phyloP scores from a whole-genome alignment of 495 filamentous ascomycete species.

The Lasiosphaeria miniovina region DNA sequence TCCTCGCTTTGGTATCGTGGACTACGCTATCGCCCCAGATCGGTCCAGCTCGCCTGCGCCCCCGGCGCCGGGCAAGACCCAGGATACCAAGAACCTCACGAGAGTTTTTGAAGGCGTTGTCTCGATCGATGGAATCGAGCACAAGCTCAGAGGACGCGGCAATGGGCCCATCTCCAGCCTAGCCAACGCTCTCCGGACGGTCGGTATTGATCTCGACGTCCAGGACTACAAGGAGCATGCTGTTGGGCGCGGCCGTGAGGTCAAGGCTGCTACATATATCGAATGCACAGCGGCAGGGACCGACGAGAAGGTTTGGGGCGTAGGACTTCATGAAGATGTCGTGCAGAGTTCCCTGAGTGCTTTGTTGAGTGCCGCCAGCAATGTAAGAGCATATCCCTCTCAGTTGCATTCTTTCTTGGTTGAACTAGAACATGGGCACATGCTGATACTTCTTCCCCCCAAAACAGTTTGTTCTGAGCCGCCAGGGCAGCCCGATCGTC shows the following conservation, averaged over 20 bases:
- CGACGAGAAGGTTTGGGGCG: constrained; percentile 81
- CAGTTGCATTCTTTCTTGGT: neutral
- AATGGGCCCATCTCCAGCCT: constrained; percentile 89
- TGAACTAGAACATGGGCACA: neutral
- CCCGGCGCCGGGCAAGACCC: constrained; percentile 62
- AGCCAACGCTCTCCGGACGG: constrained; percentile 71
- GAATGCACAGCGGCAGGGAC: constrained; percentile 75
- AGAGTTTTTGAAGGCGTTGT: constrained; percentile 86
- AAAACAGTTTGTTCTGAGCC: constrained; percentile 54
- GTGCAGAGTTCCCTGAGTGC: constrained; percentile 91
- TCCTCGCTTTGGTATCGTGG: constrained; percentile 81
- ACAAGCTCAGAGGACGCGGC: constrained; percentile 73
- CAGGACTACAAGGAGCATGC: constrained; percentile 95
- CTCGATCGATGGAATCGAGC: constrained; percentile 76
- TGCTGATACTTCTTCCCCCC: neutral
- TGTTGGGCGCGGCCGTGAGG: constrained; percentile 72
- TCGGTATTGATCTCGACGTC: constrained; percentile 92
- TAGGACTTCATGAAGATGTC: constrained; percentile 92
- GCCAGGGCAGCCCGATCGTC: constrained; percentile 53
- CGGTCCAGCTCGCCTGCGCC: constrained; percentile 75
- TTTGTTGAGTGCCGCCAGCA: constrained; percentile 81
- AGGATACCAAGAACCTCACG: constrained; percentile 72
- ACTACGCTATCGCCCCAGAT: constrained; percentile 89
- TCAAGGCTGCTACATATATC: constrained; percentile 92
- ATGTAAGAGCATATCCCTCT: constrained; percentile 56